A percentile compares a stretch with the other conserved stretches of the same genome.
phyloP scores from a whole-genome alignment of 768 basidiomycete genomes.

The Crepidotus variabilis region DNA sequence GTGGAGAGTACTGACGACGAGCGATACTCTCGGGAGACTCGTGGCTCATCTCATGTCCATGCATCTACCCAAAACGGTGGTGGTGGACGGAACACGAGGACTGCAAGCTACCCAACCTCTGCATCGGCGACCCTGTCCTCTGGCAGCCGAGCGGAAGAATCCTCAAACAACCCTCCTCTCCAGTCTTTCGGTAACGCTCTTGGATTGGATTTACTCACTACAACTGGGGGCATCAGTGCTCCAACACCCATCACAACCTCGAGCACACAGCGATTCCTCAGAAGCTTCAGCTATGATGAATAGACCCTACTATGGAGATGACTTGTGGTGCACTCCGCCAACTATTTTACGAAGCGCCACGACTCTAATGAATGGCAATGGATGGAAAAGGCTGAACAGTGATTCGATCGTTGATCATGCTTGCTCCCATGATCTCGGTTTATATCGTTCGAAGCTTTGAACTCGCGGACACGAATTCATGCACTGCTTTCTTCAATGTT shows the following conservation, averaged over 20 bases:
- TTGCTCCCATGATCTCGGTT: no score
- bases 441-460: no score
- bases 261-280: constrained; percentile 4
- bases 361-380: not conserved
- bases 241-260: constrained; percentile 25
- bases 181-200: constrained; percentile 24
- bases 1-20: constrained; percentile 8
- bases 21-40: constrained; percentile 1
- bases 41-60: not conserved
- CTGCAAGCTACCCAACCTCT: not conserved
- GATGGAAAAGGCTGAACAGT: no score
- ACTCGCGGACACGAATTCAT: no score
- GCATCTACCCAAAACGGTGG: not conserved
- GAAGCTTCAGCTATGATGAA: constrained; percentile 5
- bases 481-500: no score
- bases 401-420: no score
- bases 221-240: constrained; percentile 23
- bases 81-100: not conserved
- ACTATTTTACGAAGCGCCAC: not conserved
- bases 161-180: constrained; percentile 1
- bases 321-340: not conserved
- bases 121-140: not conserved
- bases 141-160: not conserved
- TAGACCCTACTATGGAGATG: not conserved
- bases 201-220: constrained; percentile 23